Percentiles rank a stretch among this genome's conserved stretches.
Evolutionary conservation across 1,284 basidiomycete genomes (phyloP).

Genomic region (Kwoniella shivajii): DNA sequence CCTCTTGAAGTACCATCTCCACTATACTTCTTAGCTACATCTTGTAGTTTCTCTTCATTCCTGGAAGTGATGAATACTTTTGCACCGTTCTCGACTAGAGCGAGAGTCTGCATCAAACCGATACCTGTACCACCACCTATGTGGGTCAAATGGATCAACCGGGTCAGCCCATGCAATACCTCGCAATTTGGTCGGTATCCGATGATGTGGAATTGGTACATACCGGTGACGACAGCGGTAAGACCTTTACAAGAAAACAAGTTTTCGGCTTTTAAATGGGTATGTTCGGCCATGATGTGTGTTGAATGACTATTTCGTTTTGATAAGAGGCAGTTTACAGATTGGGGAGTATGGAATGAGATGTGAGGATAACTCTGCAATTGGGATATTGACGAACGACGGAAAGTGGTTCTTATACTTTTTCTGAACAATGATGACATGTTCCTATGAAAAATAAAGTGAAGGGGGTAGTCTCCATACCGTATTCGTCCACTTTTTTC

Average conservation of each 20-base stretch:
- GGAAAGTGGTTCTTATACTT: neutral
- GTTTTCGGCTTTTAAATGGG: constrained; percentile 30
- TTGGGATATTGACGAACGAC: too few relatives aligned
- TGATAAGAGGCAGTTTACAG: too few relatives aligned
- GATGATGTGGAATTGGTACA: neutral
- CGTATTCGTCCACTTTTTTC: too few relatives aligned
- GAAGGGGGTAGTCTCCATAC: neutral
- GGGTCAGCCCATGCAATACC: neutral
- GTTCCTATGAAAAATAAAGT: neutral
- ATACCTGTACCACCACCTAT: constrained; percentile 53
- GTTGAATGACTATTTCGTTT: neutral
- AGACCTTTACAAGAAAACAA: constrained; percentile 36
- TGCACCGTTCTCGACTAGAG: constrained; percentile 53
- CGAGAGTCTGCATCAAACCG: constrained; percentile 54
- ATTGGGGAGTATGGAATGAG: too few relatives aligned
- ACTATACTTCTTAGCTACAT: constrained; percentile 47
- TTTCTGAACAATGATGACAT: neutral
- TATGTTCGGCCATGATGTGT: constrained; percentile 28
- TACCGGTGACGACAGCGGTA: constrained; percentile 36
- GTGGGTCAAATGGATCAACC: neutral
- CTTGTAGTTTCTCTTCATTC: constrained; percentile 43
- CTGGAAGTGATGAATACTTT: constrained; percentile 52
- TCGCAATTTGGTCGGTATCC: neutral
- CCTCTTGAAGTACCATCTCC: constrained; percentile 32
- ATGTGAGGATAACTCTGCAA: too few relatives aligned